phyloP scores from a whole-genome alignment of 1,284 basidiomycete species.

The Moniliella sp. region DNA sequence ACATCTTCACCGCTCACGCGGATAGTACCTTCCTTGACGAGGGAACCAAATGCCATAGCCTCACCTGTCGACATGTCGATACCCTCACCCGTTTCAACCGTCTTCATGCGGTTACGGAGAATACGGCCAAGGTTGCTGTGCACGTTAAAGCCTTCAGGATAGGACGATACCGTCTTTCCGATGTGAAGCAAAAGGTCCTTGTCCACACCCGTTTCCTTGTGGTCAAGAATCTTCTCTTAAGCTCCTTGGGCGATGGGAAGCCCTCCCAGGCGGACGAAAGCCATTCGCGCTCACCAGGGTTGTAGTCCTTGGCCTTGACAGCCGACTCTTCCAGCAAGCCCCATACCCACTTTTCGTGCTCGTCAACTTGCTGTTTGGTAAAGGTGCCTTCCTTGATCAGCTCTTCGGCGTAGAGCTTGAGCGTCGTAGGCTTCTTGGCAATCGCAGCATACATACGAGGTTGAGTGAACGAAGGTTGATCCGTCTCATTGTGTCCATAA shows the following conservation, averaged over 20 bases:
- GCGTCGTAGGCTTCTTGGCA: conserved; percentile 64
- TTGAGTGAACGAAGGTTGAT: conserved; percentile 38
- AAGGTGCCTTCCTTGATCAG: conserved; percentile 79
- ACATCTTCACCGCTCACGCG: conserved; percentile 75
- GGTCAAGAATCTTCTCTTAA: conserved; percentile 79
- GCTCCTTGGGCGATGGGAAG: conserved; percentile 86
- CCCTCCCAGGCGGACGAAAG: conserved; percentile 91
- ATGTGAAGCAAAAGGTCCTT: conserved; percentile 62
- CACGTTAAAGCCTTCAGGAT: conserved; percentile 60
- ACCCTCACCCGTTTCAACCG: conserved; percentile 48
- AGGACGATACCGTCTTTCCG: conserved; percentile 63
- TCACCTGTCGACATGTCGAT: conserved; percentile 74
- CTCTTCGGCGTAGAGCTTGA: conserved; percentile 76
- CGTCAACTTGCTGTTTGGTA: conserved; percentile 83
- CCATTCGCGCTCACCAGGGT: conserved; percentile 59
- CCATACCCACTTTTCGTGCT: conserved; percentile 99
- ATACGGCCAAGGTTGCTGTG: conserved; percentile 90
- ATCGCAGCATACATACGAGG: conserved; percentile 59
- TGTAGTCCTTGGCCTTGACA: conserved; percentile 73
- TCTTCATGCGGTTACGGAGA: conserved; percentile 54
- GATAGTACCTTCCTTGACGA: conserved; percentile 55
- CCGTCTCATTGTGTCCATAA: conserved; percentile 66
- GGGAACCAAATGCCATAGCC: conserved; percentile 62
- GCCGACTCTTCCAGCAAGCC: conserved; percentile 87
- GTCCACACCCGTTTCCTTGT: conserved; percentile 62